Evolutionary conservation across 2,329 filamentous ascomycete species (phyloP), one percentile per base, ranked within the genome.

Genomic region (Neophaeococcomyces mojaviensis): DNA sequence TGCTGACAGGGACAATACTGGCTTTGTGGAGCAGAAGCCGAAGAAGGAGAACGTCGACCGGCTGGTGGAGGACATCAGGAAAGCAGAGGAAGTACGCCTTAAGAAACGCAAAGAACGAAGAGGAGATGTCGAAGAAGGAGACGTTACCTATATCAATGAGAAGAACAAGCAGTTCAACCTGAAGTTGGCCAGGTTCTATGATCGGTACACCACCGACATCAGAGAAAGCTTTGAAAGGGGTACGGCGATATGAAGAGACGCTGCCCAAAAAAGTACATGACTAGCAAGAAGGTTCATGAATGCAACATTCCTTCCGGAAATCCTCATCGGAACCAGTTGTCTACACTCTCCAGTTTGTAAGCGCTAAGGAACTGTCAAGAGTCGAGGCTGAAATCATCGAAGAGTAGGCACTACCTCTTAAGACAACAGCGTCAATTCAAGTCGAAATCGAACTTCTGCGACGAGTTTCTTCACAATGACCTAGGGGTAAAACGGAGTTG

Each of bases 81-180:
- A 90, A 70, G 88, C 89, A 1, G 92, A 98, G 68, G 88, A 94
- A 58, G 77, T 81, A 43, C 76, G 88, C 42, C 62, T 94, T 60
- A 94, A 89, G 76, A 94, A 94, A 72, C 77, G 88, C 58, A 82
- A 79, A 63, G 87, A 94, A 55, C 77, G 88, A 44, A 81, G 85
- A 63, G 78, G 79, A 10, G 78, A 82, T 63, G 84, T 82, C 52
- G 88, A 89, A 48, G 88, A 94, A 53, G 84, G 81, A 22, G 92
- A 98, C 66, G 86, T 97, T 58, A 97, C 90, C 6, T 97, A 95
- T 68, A 98, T 98, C 78, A 98, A 98, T 70, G 88, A 96, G 70
- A 96, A 98, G 83, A 98, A 98, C 76, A 97, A 97, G 76, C 88
- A 96, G 75, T 98, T 98, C 73, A 98, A 98, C 79, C 82, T 94